Evolutionary conservation across 164 flowering plant genomes (phyloP).

Genomic region (Sedum album): DNA sequence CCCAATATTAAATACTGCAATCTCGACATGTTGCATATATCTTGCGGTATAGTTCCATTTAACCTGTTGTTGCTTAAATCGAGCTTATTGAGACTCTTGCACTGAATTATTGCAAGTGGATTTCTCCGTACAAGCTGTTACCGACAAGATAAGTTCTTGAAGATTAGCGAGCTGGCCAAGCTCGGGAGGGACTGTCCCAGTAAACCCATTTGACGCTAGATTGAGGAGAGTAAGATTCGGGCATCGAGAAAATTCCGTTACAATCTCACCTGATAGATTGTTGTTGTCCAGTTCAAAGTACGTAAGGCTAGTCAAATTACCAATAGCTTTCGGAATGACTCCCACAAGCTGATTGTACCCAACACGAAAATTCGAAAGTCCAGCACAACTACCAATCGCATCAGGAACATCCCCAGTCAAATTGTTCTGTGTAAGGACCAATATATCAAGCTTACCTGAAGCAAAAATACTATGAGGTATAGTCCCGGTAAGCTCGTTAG

Average conservation of each 20-base stretch:
- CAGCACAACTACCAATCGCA: conserved; percentile 53
- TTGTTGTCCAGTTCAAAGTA: conserved; percentile 86
- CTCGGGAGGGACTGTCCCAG: conserved; percentile 59
- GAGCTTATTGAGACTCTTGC: conserved; percentile 73
- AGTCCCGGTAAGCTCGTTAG: conserved; percentile 67
- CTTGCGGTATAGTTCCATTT: conserved; percentile 73
- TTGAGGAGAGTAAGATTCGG: conserved; percentile 71
- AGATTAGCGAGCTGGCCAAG: conserved; percentile 42
- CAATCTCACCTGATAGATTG: conserved; percentile 60
- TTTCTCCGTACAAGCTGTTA: conserved; percentile 66
- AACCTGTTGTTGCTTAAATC: conserved; percentile 72
- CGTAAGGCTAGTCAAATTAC: conserved; percentile 65
- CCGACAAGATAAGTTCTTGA: conserved; percentile 64
- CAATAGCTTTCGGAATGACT: conserved; percentile 61
- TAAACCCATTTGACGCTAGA: conserved; percentile 66
- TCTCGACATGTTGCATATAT: conserved; percentile 63
- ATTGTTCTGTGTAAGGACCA: conserved; percentile 71
- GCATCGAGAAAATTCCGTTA: conserved; percentile 63
- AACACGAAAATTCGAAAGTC: conserved; percentile 69
- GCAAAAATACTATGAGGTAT: conserved; percentile 74
- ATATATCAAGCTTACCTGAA: conserved; percentile 52
- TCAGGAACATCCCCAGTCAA: conserved; percentile 61
- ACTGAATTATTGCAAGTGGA: conserved; percentile 60
- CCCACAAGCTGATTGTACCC: conserved; percentile 78
- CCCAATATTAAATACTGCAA: conserved; percentile 60